A percentile compares a stretch with the other conserved stretches of the same genome.
These are phyloP conservation scores for Solanum peruvianum DNA, from an alignment of 257 asterid genomes.

Conservation along the genomic window DNA sequence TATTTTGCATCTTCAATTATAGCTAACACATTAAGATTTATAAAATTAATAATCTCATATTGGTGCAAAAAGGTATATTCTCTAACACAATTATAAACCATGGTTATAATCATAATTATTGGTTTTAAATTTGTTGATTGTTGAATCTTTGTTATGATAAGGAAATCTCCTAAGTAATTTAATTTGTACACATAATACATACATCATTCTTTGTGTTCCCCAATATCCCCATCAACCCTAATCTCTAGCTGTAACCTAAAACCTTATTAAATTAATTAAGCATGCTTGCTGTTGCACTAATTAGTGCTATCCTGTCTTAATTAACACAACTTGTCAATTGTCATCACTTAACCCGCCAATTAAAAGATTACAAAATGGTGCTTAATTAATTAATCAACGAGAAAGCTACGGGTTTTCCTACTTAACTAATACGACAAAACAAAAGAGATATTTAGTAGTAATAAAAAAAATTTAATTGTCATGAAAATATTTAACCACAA, in stretches of 20 bases:
- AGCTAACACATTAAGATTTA: background rate
- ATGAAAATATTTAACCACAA: no score
- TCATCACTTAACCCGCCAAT: background rate
- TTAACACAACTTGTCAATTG: background rate
- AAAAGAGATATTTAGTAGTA: background rate
- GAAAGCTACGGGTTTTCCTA: background rate
- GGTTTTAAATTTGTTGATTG: background rate
- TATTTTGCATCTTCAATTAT: background rate
- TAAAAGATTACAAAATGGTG: background rate
- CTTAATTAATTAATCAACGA: background rate
- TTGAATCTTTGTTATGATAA: background rate
- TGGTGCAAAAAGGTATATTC: background rate
- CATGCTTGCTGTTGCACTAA: background rate
- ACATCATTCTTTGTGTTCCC: slow-evolving; percentile 10
- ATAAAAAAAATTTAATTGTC: no score
- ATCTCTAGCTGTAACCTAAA: background rate
- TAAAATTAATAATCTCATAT: background rate
- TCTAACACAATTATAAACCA: background rate
- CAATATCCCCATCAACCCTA: slow-evolving; percentile 8
- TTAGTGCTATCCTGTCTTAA: background rate
- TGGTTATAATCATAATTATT: background rate
- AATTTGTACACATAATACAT: background rate
- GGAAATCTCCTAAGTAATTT: background rate
- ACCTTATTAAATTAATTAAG: background rate
- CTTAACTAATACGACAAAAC: background rate